Evolutionary conservation across 257 asterid species (phyloP), one percentile per base, ranked within the genome.

Genomic region (Anisodus tanguticus): DNA sequence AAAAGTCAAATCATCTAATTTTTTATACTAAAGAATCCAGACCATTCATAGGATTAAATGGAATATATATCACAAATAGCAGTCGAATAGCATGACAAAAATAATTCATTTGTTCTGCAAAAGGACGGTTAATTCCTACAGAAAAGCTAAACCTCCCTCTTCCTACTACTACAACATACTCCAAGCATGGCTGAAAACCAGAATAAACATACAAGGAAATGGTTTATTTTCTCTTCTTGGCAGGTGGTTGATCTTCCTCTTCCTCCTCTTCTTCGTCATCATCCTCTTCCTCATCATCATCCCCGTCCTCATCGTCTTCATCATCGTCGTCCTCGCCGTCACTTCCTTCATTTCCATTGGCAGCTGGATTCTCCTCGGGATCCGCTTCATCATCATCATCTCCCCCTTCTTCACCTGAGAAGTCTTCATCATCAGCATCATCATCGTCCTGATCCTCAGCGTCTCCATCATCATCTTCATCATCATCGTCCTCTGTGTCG

Each of bases 171-270:
- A 90, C 43, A 22, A 72, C 88, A 91, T 93, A 90, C 87, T 88
- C 85, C 72, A 89, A 85, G 88, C 91, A 87, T 68, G 83, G 88
- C 62, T 51, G 82, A 83, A 79, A 80, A 84, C 77, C 86, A 82
- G 85, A 83, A 85, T 49, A 74, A 85, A 84, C 89, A 84, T 45
- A 41, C 57, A 83, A 84, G 17, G 59, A 26, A 84, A 85, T 59
- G 88, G 81, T 81, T 94, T 86, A 93, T 88, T 94, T 94, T 84
- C 92, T 93, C 91, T 93, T 94, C 95, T 94, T 94, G 22, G 97
- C 90, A 1, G 98, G 98, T 82, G 98, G 98, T 87, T 93, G 93
- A 26, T 94, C 94, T 84, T 92, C 97, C 63, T 76, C 81, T 51
- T 49, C 63, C 62, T 49, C 81, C 47, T 76, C 81, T 0, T 76